Conservation (phyloP, 208 protist genomes). For the Leishmania lainsoni region DNA sequence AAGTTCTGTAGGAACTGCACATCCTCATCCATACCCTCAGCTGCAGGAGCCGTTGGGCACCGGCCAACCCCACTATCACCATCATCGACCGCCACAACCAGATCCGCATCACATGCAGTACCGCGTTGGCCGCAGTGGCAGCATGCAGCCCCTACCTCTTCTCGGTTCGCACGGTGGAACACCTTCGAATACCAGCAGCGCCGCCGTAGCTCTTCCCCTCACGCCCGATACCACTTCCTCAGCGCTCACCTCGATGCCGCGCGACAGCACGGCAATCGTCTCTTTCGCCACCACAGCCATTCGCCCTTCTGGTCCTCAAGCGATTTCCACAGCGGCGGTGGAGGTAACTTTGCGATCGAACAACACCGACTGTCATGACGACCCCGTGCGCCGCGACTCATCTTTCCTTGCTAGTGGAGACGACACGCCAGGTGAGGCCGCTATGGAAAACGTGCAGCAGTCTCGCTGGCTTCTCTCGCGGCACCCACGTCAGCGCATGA, state of each 20-base stretch:
- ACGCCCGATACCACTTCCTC: background rate
- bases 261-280: slow-evolving; percentile 7
- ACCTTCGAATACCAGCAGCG: slow-evolving; percentile 2
- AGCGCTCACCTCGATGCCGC: slow-evolving; percentile 9
- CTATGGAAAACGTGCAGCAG: background rate
- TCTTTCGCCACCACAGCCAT: slow-evolving; percentile 23
- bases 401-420: background rate
- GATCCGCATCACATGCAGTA: slow-evolving; percentile 26
- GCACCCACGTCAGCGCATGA: background rate
- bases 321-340: background rate
- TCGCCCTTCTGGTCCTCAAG: slow-evolving; percentile 6
- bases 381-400: background rate
- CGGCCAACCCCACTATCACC: background rate
- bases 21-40: slow-evolving; percentile 7
- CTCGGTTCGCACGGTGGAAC: background rate
- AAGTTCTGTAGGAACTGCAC: background rate
- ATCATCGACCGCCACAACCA: slow-evolving; percentile 11
- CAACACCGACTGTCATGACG: background rate
- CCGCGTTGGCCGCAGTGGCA: slow-evolving; percentile 31
- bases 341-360: background rate
- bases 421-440: background rate
- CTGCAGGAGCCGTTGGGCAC: slow-evolving; percentile 1
- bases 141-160: slow-evolving; percentile 26
- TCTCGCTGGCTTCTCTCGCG: background rate
- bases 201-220: background rate